Conservation (phyloP, 2,329 filamentous ascomycete species). For the Aspergillus flavus region DNA sequence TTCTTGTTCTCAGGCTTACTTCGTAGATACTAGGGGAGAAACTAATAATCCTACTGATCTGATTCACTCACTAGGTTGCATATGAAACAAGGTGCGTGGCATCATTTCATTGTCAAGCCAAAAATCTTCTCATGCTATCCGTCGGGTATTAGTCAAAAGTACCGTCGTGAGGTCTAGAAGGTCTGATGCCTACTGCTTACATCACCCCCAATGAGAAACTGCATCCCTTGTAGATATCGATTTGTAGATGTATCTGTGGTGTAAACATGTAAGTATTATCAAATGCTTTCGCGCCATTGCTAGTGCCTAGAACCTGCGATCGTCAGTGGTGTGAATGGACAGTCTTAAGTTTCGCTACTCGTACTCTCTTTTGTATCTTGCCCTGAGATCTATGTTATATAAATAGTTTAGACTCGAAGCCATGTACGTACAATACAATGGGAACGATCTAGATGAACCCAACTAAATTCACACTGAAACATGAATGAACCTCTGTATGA, state of each 20-base stretch:
- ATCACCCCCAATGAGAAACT: background rate
- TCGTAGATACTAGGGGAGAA: background rate
- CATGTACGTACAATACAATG: background rate
- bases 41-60: background rate
- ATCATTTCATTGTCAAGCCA: slow-evolving; percentile 15
- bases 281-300: background rate
- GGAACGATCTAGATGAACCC: background rate
- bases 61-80: background rate
- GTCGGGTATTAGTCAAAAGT: slow-evolving; percentile 11
- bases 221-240: background rate
- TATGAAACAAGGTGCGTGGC: slow-evolving; percentile 24
- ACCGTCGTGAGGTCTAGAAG: background rate
- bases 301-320: background rate
- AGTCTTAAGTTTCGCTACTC: background rate
- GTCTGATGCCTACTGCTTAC: background rate
- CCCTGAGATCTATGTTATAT: background rate
- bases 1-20: background rate
- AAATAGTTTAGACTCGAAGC: background rate
- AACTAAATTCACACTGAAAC: background rate
- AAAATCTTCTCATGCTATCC: slow-evolving; percentile 11
- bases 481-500: background rate
- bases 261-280: background rate
- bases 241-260: background rate
- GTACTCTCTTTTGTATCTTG: background rate
- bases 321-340: background rate